Evolutionary conservation across 805 yeast species (phyloP).

Genomic region (Wickerhamomyces subpelliculosus): DNA sequence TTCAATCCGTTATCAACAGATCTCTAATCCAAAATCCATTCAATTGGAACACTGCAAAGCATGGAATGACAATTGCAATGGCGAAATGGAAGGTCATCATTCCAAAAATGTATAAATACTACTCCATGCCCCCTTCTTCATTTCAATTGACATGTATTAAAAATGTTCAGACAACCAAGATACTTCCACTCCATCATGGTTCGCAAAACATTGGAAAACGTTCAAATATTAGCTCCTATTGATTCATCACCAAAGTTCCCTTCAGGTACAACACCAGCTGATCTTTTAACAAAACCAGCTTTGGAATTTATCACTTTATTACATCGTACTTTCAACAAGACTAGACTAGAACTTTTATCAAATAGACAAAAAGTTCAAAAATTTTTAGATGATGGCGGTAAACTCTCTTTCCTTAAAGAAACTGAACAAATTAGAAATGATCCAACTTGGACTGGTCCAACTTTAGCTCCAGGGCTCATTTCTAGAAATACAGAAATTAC

Average conservation of each 20-base stretch:
- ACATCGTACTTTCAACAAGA: constrained; percentile 63
- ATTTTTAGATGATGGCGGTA: constrained; percentile 51
- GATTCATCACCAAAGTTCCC: constrained; percentile 25
- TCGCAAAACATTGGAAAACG: constrained; percentile 21
- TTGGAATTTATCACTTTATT: constrained; percentile 61
- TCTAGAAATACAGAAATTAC: constrained; percentile 79
- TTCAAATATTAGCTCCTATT: constrained; percentile 28
- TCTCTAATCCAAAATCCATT: too few relatives aligned
- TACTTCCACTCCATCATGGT: background rate
- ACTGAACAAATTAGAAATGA: constrained; percentile 63
- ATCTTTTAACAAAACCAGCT: constrained; percentile 36
- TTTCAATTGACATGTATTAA: too few relatives aligned
- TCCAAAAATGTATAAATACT: too few relatives aligned
- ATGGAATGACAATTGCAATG: too few relatives aligned
- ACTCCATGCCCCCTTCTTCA: too few relatives aligned
- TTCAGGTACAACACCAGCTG: constrained; percentile 32
- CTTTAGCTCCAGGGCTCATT: constrained; percentile 63
- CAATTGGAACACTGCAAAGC: too few relatives aligned
- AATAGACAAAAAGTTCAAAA: constrained; percentile 57
- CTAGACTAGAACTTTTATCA: constrained; percentile 48
- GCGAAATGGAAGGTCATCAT: too few relatives aligned
- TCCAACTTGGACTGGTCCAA: constrained; percentile 69
- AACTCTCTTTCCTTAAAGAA: constrained; percentile 55
- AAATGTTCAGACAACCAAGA: too few relatives aligned
- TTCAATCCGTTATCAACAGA: too few relatives aligned